A percentile compares a stretch with the other conserved stretches of the same genome.
Conservation (phyloP, 2,329 filamentous ascomycete genomes). For the Arthrobotrys megalospora region DNA sequence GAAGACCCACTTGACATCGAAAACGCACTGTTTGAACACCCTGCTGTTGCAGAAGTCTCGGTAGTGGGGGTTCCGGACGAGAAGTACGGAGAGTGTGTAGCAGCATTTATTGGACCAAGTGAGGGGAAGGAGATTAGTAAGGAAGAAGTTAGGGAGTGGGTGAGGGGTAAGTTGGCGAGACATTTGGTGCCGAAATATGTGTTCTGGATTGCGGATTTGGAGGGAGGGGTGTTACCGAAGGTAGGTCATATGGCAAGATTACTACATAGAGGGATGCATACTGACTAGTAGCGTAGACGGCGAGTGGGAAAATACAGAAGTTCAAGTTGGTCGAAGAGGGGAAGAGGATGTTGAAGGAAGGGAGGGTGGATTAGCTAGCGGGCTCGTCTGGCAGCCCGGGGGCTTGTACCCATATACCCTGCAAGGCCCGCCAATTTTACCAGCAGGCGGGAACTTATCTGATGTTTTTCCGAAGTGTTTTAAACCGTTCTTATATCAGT, state of each 20-base stretch:
- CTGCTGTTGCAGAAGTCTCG: conserved; percentile 80
- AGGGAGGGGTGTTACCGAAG: conserved; percentile 40
- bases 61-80: conserved; percentile 88
- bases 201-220: conserved; percentile 35
- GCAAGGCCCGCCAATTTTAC: neutral
- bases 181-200: conserved; percentile 76
- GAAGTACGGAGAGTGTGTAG: conserved; percentile 87
- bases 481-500: neutral
- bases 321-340: conserved; percentile 58
- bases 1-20: conserved; percentile 87
- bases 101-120: conserved; percentile 77
- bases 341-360: conserved; percentile 50
- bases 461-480: too few species aligned
- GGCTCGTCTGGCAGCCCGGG: neutral
- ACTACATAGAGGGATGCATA: conserved; percentile 73
- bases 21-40: conserved; percentile 83
- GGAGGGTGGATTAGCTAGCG: conserved; percentile 4
- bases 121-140: conserved; percentile 69
- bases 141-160: conserved; percentile 79
- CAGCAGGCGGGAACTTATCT: too few species aligned
- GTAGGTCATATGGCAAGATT: conserved; percentile 77
- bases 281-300: conserved; percentile 74
- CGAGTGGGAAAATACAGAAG: conserved; percentile 97
- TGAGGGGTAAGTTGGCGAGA: conserved; percentile 76
- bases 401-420: neutral